Conservation (phyloP, 2,329 filamentous ascomycete species). For the Penicillium verrucosum region DNA sequence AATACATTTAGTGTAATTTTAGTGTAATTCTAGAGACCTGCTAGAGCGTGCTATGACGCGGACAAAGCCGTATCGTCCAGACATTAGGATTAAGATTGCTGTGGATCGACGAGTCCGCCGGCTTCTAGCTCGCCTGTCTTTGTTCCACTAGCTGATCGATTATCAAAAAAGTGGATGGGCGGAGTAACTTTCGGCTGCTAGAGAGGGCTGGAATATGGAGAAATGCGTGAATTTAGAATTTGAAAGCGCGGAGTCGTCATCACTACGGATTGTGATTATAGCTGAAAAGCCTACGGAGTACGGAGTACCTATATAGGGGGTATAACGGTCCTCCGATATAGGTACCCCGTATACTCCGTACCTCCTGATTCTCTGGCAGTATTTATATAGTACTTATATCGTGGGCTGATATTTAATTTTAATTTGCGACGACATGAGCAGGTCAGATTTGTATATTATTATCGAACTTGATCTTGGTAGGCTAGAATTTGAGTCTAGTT, state of each 20-base stretch:
- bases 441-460: neutral
- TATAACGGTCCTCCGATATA: neutral
- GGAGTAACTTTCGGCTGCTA: neutral
- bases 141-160: neutral
- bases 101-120: conserved; percentile 11
- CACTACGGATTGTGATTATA: neutral
- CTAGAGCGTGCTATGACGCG: conserved; percentile 15
- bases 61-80: neutral
- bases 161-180: neutral
- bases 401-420: neutral
- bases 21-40: neutral
- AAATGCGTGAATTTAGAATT: neutral
- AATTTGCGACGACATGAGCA: neutral
- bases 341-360: neutral
- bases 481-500: neutral
- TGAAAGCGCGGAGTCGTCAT: neutral
- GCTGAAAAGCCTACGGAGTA: neutral
- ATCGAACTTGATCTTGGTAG: neutral
- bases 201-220: neutral
- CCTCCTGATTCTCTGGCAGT: neutral
- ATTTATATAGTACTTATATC: neutral
- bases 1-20: neutral
- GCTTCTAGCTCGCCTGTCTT: conserved; percentile 7
- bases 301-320: no score
- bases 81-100: conserved; percentile 16